Conservation (phyloP, 345 rosid genomes). For the Arabis hirsuta region DNA sequence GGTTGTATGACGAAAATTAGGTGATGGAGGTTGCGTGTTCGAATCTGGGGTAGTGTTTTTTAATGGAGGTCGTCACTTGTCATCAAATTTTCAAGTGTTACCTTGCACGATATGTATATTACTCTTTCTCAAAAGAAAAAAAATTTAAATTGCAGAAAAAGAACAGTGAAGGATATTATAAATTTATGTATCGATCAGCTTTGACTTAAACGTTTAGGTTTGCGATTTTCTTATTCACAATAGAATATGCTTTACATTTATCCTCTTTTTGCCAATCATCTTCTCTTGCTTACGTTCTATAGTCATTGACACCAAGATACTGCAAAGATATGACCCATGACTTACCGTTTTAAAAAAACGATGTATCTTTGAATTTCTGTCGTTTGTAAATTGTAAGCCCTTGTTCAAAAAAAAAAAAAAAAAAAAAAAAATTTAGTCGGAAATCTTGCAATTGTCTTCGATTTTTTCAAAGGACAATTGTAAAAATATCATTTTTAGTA, state of each 20-base stretch:
- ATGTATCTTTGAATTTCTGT: not conserved
- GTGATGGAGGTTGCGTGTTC: no score
- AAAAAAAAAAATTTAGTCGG: no score
- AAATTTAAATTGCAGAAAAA: no score
- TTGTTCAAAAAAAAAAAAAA: no score
- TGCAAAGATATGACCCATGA: conserved; percentile 24
- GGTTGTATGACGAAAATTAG: no score
- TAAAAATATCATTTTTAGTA: no score
- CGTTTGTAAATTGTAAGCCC: no score
- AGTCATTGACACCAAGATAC: not conserved
- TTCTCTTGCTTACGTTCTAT: conserved; percentile 16
- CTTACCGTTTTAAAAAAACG: not conserved
- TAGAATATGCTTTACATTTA: conserved; percentile 40
- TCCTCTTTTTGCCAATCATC: conserved; percentile 29
- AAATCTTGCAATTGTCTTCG: no score
- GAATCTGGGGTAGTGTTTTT: no score
- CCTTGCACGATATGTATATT: conserved; percentile 40
- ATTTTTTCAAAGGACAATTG: no score
- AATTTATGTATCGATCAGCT: not conserved
- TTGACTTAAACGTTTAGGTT: conserved; percentile 45
- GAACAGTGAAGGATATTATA: no score
- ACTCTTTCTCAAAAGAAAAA: not conserved
- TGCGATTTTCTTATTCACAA: conserved; percentile 24
- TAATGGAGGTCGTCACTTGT: no score
- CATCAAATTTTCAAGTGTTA: conserved; percentile 8